phyloP scores from a whole-genome alignment of 2,329 filamentous ascomycete species.

The Fragosphaeria purpurea region DNA sequence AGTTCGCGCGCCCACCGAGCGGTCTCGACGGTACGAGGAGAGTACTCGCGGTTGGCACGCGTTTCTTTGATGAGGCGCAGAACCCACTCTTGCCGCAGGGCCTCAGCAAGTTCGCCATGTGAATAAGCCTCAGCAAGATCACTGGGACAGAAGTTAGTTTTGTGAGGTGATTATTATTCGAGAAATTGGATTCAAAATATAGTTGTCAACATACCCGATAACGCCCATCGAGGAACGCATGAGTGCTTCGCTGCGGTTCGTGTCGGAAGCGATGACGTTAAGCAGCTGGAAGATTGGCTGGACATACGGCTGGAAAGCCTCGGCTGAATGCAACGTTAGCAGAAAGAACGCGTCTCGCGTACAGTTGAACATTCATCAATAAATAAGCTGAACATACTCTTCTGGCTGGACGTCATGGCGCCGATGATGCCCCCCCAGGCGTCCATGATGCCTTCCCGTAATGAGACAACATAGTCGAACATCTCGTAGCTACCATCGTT shows the following conservation, averaged over 20 bases:
- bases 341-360: too few relatives aligned
- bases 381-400: conserved; percentile 45
- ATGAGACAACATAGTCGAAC: conserved; percentile 89
- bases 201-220: conserved; percentile 60
- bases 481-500: conserved; percentile 85
- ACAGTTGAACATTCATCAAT: background rate
- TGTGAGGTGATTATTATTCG: background rate
- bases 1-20: conserved; percentile 96
- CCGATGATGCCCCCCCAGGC: conserved; percentile 96
- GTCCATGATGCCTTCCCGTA: conserved; percentile 97
- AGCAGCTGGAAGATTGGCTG: conserved; percentile 81
- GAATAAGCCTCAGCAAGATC: conserved; percentile 93
- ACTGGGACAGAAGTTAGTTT: conserved; percentile 35
- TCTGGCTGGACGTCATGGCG: conserved; percentile 75
- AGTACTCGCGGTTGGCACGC: conserved; percentile 78
- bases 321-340: conserved; percentile 35
- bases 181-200: background rate
- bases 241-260: conserved; percentile 81
- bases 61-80: conserved; percentile 85
- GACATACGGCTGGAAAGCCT: conserved; percentile 66
- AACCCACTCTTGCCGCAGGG: conserved; percentile 87
- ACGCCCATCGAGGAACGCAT: conserved; percentile 96
- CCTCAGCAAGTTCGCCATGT: conserved; percentile 71
- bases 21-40: conserved; percentile 77
- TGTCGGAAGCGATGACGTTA: conserved; percentile 67